Conservation (phyloP, 805 yeast genomes). For the Tetrapisispora phaffii region DNA sequence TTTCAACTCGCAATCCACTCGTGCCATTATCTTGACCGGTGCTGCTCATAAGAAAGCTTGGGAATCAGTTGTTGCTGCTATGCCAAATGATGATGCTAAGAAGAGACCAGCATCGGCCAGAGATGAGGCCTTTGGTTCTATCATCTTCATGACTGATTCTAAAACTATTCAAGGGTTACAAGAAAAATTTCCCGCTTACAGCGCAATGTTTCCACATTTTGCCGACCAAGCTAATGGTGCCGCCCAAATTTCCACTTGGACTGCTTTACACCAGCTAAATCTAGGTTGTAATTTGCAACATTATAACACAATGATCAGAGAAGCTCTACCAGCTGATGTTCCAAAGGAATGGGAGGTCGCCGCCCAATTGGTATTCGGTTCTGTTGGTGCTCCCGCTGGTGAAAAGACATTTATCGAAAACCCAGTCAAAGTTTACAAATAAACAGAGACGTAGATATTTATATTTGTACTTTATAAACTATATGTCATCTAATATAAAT, state of each 20-base stretch:
- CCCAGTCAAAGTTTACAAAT: conserved; percentile 32
- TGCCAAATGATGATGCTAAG: conserved; percentile 27
- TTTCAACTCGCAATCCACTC: conserved; percentile 42
- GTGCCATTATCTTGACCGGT: conserved; percentile 41
- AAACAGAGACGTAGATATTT: background rate
- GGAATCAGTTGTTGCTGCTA: conserved; percentile 33
- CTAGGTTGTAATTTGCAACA: conserved; percentile 46
- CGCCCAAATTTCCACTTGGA: conserved; percentile 43
- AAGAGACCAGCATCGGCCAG: conserved; percentile 36
- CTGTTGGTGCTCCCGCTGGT: conserved; percentile 30
- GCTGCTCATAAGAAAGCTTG: conserved; percentile 38
- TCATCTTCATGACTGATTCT: conserved; percentile 40
- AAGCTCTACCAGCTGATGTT: conserved; percentile 30
- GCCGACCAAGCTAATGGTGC: conserved; percentile 41
- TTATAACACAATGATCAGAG: conserved; percentile 38
- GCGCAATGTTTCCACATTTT: conserved; percentile 38
- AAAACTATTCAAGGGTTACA: conserved; percentile 32
- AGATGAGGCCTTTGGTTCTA: conserved; percentile 41
- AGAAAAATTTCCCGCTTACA: conserved; percentile 35
- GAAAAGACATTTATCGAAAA: conserved; percentile 36
- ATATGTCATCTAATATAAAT: too few relatives aligned
- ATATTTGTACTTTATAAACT: background rate
- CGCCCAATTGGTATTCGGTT: conserved; percentile 44
- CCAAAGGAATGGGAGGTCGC: conserved; percentile 38
- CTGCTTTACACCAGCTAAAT: conserved; percentile 36